Conservation (phyloP, 352 stramenopile species). For the Phytophthora colocasiae region DNA sequence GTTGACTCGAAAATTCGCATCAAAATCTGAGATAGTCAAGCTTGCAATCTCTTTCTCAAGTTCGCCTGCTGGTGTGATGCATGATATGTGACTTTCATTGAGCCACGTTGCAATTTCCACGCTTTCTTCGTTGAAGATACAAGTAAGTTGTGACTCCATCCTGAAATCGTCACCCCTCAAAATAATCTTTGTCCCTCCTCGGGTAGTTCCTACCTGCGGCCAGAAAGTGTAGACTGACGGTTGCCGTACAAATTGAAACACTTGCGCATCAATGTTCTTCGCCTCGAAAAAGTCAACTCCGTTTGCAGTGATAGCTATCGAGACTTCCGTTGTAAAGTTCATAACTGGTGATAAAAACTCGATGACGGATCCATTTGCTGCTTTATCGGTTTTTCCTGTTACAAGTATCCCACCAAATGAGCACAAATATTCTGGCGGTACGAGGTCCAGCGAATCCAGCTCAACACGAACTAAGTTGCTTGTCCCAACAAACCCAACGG, state of each 20-base stretch:
- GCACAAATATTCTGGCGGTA: conserved; percentile 29
- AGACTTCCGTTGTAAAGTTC: conserved; percentile 3
- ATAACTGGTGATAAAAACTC: conserved; percentile 37
- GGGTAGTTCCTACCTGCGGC: conserved; percentile 37
- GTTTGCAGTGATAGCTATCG: conserved; percentile 48
- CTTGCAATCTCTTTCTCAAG: conserved; percentile 7
- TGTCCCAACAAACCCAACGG: conserved; percentile 28
- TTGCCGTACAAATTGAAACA: conserved; percentile 33
- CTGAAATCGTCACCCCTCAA: conserved; percentile 42
- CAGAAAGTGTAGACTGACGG: conserved; percentile 35
- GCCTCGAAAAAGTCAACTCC: conserved; percentile 50
- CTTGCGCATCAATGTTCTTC: neutral
- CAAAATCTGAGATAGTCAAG: conserved; percentile 34
- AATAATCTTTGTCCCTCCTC: conserved; percentile 44
- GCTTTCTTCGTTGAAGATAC: conserved; percentile 36
- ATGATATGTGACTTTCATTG: conserved; percentile 42
- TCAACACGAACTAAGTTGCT: conserved; percentile 29
- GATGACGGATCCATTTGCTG: conserved; percentile 19
- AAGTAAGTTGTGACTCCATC: conserved; percentile 32
- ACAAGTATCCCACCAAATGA: conserved; percentile 32
- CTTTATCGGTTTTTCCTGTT: neutral
- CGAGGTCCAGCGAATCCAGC: conserved; percentile 4
- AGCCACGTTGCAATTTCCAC: conserved; percentile 20
- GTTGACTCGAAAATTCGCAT: conserved; percentile 24
- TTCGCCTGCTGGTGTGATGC: conserved; percentile 24